Evolutionary conservation across 2,329 filamentous ascomycete genomes (phyloP).

Genomic region (Fusarium domesticum): DNA sequence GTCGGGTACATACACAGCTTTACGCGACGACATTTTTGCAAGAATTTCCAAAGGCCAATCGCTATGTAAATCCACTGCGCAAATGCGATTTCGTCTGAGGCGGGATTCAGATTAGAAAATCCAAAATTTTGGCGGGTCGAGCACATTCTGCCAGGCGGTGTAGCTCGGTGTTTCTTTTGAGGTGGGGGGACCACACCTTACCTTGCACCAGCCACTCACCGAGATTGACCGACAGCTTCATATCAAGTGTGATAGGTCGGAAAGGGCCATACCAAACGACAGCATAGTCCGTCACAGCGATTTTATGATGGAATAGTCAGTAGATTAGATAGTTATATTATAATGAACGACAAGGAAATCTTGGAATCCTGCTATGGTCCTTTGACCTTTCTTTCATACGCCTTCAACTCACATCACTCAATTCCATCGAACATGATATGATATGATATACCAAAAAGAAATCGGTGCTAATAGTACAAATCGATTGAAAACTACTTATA

Average conservation of each 20-base stretch:
- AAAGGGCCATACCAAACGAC: too few species aligned
- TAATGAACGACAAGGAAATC: too few species aligned
- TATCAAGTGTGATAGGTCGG: too few species aligned
- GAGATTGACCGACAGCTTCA: background rate
- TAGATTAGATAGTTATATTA: too few species aligned
- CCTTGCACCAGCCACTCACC: constrained; percentile 2
- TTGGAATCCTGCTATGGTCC: too few species aligned
- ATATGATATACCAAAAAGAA: background rate
- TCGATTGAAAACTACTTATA: constrained; percentile 29
- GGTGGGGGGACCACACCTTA: constrained; percentile 12
- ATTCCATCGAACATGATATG: background rate
- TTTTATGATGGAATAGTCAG: too few species aligned
- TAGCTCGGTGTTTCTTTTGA: constrained; percentile 6
- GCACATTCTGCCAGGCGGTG: constrained; percentile 42
- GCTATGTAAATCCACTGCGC: constrained; percentile 30
- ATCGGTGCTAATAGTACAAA: constrained; percentile 6
- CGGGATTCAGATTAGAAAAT: constrained; percentile 31
- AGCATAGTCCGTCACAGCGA: too few species aligned
- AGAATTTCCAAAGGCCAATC: constrained; percentile 27
- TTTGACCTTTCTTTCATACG: background rate
- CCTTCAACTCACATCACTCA: background rate
- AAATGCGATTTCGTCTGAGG: constrained; percentile 27
- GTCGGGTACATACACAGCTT: constrained; percentile 49
- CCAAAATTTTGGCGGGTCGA: constrained; percentile 40
- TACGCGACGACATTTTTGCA: constrained; percentile 57